phyloP scores from a whole-genome alignment of 2,329 filamentous ascomycete genomes.

The Exophiala phaeomuriformis region DNA sequence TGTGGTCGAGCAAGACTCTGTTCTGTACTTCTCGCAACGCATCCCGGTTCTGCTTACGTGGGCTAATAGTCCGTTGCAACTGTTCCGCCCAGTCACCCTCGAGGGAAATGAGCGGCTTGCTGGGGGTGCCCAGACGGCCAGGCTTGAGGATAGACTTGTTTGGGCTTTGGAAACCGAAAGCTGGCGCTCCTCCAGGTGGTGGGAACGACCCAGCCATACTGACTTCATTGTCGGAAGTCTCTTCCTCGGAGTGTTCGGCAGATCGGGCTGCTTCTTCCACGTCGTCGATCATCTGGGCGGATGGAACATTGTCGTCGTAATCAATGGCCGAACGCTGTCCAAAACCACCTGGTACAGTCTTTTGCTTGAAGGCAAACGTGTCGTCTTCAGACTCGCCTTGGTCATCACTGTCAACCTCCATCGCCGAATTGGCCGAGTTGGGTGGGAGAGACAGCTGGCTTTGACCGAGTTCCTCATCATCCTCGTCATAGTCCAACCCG shows the following conservation, averaged over 20 bases:
- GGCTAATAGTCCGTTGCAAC: conserved; percentile 86
- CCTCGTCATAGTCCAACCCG: conserved; percentile 74
- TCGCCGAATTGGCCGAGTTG: conserved; percentile 35
- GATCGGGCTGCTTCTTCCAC: conserved; percentile 71
- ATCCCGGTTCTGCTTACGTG: conserved; percentile 79
- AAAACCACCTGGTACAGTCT: conserved; percentile 70
- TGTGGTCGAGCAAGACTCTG: conserved; percentile 48
- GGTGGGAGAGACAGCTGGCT: conserved; percentile 46
- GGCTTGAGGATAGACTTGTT: conserved; percentile 21
- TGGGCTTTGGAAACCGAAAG: conserved; percentile 17
- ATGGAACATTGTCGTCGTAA: conserved; percentile 51
- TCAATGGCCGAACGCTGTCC: conserved; percentile 54
- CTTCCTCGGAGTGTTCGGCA: conserved; percentile 58
- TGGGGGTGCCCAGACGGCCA: conserved; percentile 41
- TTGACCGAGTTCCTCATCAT: conserved; percentile 50
- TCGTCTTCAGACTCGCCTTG: conserved; percentile 40
- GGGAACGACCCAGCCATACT: conserved; percentile 74
- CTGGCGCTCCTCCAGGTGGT: conserved; percentile 42
- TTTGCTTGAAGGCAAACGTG: conserved; percentile 51
- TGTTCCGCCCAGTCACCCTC: conserved; percentile 91
- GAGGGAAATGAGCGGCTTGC: conserved; percentile 47
- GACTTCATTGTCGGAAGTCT: conserved; percentile 57
- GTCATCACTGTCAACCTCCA: conserved; percentile 28
- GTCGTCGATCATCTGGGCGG: conserved; percentile 56
- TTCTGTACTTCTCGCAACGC: conserved; percentile 61